Conservation (phyloP, 352 stramenopile genomes). For the Phytophthora tubulina region DNA sequence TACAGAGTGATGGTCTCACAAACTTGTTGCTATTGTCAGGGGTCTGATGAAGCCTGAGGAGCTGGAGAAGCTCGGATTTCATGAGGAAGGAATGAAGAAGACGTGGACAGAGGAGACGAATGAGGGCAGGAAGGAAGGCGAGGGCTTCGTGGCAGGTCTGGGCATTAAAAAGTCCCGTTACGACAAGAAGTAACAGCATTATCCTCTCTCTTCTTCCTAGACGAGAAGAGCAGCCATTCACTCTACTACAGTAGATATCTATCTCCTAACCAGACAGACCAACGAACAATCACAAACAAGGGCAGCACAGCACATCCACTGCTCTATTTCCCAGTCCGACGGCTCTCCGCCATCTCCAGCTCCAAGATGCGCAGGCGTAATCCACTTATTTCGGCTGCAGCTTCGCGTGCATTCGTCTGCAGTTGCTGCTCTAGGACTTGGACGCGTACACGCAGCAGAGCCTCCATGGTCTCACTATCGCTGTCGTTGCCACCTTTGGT, state of each 20-base stretch:
- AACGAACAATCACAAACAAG: constrained; percentile 26
- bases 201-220: neutral
- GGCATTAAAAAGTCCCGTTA: constrained; percentile 81
- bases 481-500: constrained; percentile 2
- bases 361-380: constrained; percentile 77
- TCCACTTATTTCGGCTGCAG: constrained; percentile 63
- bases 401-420: constrained; percentile 63
- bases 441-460: constrained; percentile 58
- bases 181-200: constrained; percentile 47
- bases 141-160: constrained; percentile 85
- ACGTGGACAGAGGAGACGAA: constrained; percentile 54
- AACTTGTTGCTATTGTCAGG: constrained; percentile 39
- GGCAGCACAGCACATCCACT: neutral
- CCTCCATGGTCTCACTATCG: constrained; percentile 26
- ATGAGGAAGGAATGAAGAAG: constrained; percentile 84
- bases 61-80: constrained; percentile 85
- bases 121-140: constrained; percentile 85
- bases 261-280: constrained; percentile 29
- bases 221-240: constrained; percentile 7
- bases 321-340: constrained; percentile 34
- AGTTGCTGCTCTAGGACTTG: constrained; percentile 78
- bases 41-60: constrained; percentile 88
- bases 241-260: constrained; percentile 19
- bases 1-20: constrained; percentile 23
- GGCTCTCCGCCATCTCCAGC: constrained; percentile 49